Evolutionary conservation across 805 yeast genomes (phyloP), one percentile per base, ranked within the genome.

Genomic region (Ogataea methylovora): DNA sequence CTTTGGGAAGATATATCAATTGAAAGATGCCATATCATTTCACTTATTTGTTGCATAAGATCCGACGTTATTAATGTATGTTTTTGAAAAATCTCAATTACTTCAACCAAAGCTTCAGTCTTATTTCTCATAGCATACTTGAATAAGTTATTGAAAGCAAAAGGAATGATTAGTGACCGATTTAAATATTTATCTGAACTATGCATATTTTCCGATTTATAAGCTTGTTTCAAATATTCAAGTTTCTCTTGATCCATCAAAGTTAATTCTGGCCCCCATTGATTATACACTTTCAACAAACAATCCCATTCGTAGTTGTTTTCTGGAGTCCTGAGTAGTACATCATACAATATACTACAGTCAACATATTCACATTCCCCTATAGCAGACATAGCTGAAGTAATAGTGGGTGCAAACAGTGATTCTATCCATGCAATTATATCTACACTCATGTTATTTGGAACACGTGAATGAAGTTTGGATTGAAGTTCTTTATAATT

Each of bases 21-120:
- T 6, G 59, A 46, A 10, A 54, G 39, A 11, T 40, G 29, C 61
- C 61, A 56, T 8, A 56, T 39, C 18, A 53, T 39, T 36, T 56
- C 60, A 24, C 49, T 39, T 2, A 54, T 33, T 29, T 54, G 60
- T 6, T 36, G 41, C 10, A 51, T 17, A 10, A 47, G 25, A 13
- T 35, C 39, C 6, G 33, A 30, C 8, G 41, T 35, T 20, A 39
- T 21, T 13, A 34, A 37, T 7, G 37, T 36, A 13, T 43, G 34
- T 16, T 35, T 30, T 10, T 51, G 32, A 27, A 33, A 53, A 4
- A 40, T 28, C 21, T 42, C 46, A 12, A 51, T 26, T 7, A 56
- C 28, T 4, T 24, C 18, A 2, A 52, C 53, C 23, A 55, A 40
- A 14, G 40, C 23, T 15, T 42, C 43, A 1, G 48, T 34, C 17